Conservation (phyloP, 192 early-diverging fungal genomes). For the Geosiphon pyriformis region DNA sequence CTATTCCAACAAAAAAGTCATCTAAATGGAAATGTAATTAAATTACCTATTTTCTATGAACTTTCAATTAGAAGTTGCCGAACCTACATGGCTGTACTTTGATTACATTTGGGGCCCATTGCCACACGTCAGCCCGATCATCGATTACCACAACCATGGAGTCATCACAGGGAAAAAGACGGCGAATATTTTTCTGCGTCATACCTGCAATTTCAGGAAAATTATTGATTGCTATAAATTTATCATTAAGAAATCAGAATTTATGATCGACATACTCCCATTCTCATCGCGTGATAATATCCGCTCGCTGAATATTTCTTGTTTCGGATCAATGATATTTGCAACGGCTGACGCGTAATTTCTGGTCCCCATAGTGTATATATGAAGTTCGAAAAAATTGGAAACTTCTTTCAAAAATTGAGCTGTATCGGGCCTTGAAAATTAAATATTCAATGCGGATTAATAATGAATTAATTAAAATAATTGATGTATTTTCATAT, state of each 20-base stretch:
- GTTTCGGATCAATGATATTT: constrained; percentile 77
- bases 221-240: too few species aligned
- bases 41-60: background rate
- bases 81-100: constrained; percentile 81
- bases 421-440: constrained; percentile 64
- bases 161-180: constrained; percentile 90
- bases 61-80: background rate
- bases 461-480: background rate
- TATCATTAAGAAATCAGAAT: constrained; percentile 7
- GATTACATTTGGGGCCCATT: constrained; percentile 83
- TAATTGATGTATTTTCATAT: background rate
- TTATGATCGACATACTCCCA: constrained; percentile 54
- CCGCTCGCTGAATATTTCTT: constrained; percentile 73
- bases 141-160: constrained; percentile 97
- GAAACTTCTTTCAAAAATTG: constrained; percentile 69
- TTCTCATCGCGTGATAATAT: constrained; percentile 93
- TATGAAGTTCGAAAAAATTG: constrained; percentile 87
- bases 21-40: constrained; percentile 43
- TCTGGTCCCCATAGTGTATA: constrained; percentile 98
- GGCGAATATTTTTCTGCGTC: constrained; percentile 69
- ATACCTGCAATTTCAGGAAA: constrained; percentile 42
- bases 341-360: constrained; percentile 89
- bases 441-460: constrained; percentile 8
- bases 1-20: constrained; percentile 89
- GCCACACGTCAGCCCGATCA: constrained; percentile 95